Base-by-base conservation (phyloP, 352 stramenopile genomes). In the Pythium utonaiense region DNA sequence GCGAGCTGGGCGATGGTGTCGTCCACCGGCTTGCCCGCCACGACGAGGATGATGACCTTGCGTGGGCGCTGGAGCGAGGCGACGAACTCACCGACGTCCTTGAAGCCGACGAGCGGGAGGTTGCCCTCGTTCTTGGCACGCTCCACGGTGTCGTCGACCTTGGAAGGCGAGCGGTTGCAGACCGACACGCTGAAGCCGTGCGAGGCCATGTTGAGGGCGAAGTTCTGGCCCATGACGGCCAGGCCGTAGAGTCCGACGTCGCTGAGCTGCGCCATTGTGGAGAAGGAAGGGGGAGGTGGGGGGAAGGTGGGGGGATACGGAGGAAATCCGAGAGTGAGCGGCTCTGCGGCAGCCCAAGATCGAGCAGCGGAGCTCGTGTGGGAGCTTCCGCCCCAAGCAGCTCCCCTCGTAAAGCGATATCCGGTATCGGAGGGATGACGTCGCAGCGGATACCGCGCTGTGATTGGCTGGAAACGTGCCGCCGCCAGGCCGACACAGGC, bases 11-110 rank as follows among this genome's bases (percentile, higher is more conserved):
- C 80, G 77, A 98, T 98, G 16, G 89, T 97, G 62, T 81, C 59
- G 69, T 98, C 94, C 27, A 98, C 94, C n/a, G 97, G 92, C 73
- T 97, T 97, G 64, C 97, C 97, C 30, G 97, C 97, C 74, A 98
- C 96, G 13, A 99, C 97, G 17, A 99, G 84, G 65, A 99, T 96
- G 57, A 99, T 96, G 48, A 99, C 88, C 78, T 98, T 99, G 53
- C 97, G 93, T 13, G 97, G 97, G 53, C 93, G 96, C 13, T 76
- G 77, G 9, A 99, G 79, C 56, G 92, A 97, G 16, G 75, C 70
- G 53, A 97, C 86, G 57, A 98, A 98, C n/a, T 98, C 92, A 64
- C 92, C 80, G 3, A 97, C 74, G 62, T 95, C 86, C 61, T 98
- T 97, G 77, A 77, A 86, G 58, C 96, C 96, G 21, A 95, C 82